Evolutionary conservation across 2,329 filamentous ascomycete species (phyloP), one percentile per base, ranked within the genome.

Genomic region (Allantophomopsis lycopodina): DNA sequence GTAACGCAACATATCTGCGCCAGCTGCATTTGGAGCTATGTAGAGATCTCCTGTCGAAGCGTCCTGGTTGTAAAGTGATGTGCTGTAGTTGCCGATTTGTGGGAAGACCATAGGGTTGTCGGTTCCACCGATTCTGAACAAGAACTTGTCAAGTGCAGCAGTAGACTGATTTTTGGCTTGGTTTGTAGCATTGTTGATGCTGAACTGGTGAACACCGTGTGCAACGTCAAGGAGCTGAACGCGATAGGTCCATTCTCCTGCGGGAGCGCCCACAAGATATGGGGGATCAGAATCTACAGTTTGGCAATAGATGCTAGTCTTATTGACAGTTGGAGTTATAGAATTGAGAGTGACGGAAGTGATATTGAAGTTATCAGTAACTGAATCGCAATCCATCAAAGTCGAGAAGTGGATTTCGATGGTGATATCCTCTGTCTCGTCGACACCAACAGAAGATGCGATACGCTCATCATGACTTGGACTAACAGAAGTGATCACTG

Each of bases 31-130:
- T 47, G 79, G 76, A 8, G 64, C 59, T 40, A 79, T 58, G 39
- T 66, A 39, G 69, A 60, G 36, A 3, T 37, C 32, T 48, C 56
- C 57, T 2, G 54, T 48, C n/a, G 38, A 28, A 21, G 63, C 52
- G 35, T 61, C 54, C 40, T 39, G 40, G 17, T 64, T 54, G 12
- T 79, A 59, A 2, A 79, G 61, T 3, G 57, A 62, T 6, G 57
- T 60, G 7, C 73, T 74, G 53, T 78, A 78, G 48, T 78, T 79
- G 21, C 71, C 69, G 2, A 57, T 55, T 3, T 50, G 50, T 0
- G 69, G 68, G 48, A 75, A 79, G 0, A 76, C 61, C 41, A 79
- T 66, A 0, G 74, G 73, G 50, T 80, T 80, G 42, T 69, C 60
- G 4, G 48, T 49, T 44, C 66, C 60, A 21, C 76, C 76, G 36